A percentile compares a stretch with the other conserved stretches of the same genome.
phyloP scores from a whole-genome alignment of 371 early-diverging fungal genomes.

The Lichtheimia ramosa region DNA sequence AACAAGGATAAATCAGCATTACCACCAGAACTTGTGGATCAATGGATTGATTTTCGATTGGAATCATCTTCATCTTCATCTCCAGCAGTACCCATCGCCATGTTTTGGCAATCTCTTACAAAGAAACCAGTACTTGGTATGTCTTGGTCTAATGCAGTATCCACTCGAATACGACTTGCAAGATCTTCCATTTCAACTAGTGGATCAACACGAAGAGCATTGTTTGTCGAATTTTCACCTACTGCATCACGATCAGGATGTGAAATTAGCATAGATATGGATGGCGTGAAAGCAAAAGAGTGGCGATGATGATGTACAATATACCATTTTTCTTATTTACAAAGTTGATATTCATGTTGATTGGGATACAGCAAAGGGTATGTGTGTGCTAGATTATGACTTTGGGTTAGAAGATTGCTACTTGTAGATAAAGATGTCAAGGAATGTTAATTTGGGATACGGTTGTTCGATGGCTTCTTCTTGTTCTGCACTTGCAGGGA shows the following conservation, averaged over 20 bases:
- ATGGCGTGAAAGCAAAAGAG: conserved; percentile 12
- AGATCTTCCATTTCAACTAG: conserved; percentile 36
- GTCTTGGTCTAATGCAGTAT: conserved; percentile 78
- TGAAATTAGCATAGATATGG: conserved; percentile 29
- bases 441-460: too few species aligned
- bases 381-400: too few species aligned
- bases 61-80: conserved; percentile 14
- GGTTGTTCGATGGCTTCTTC: too few species aligned
- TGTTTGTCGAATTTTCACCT: conserved; percentile 48
- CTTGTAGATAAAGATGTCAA: too few species aligned
- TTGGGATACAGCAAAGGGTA: too few species aligned
- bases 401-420: too few species aligned
- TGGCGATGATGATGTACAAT: too few species aligned
- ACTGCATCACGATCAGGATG: conserved; percentile 29
- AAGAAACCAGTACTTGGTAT: conserved; percentile 72
- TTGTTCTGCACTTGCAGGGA: too few species aligned
- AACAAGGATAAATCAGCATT: conserved; percentile 1
- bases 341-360: too few species aligned
- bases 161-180: conserved; percentile 64
- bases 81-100: conserved; percentile 15
- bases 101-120: conserved; percentile 46
- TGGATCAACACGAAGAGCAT: conserved; percentile 25
- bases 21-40: conserved; percentile 15
- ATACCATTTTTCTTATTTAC: too few species aligned
- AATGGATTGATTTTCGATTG: conserved; percentile 36